Conservation (phyloP, 2,329 filamentous ascomycete species). For the Lecanicillium sp. region DNA sequence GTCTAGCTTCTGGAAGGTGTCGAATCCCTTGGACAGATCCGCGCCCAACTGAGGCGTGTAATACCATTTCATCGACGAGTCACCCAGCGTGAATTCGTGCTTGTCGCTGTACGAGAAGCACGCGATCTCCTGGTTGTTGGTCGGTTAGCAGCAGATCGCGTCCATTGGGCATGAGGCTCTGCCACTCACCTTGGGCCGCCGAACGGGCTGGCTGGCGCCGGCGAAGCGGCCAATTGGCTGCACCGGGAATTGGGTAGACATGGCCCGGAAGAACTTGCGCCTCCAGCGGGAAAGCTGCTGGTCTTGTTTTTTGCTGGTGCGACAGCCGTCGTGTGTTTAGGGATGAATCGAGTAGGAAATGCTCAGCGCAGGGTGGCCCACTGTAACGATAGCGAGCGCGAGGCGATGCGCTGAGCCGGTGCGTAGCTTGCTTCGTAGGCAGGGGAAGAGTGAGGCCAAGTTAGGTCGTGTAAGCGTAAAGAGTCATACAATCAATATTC, state of each 20-base stretch:
- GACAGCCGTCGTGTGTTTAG: too few relatives aligned
- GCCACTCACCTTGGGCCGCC: slow-evolving; percentile 65
- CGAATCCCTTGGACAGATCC: slow-evolving; percentile 75
- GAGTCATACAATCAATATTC: too few relatives aligned
- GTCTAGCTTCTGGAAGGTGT: slow-evolving; percentile 76
- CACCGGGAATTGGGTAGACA: slow-evolving; percentile 47
- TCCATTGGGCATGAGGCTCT: not conserved
- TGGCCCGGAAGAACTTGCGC: not conserved
- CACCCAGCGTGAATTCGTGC: slow-evolving; percentile 69
- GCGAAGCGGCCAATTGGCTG: slow-evolving; percentile 65
- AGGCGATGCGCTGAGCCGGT: too few relatives aligned
- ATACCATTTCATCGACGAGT: slow-evolving; percentile 80
- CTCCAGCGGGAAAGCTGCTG: not conserved
- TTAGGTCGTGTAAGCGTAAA: too few relatives aligned
- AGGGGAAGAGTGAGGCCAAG: too few relatives aligned
- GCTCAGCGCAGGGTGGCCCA: too few relatives aligned
- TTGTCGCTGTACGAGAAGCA: slow-evolving; percentile 90
- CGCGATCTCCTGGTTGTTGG: slow-evolving; percentile 64
- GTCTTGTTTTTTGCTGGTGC: too few relatives aligned
- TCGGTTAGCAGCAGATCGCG: slow-evolving; percentile 1
- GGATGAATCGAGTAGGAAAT: not conserved
- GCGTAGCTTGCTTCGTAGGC: too few relatives aligned
- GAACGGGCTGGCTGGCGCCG: slow-evolving; percentile 63
- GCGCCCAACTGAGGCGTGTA: slow-evolving; percentile 67
- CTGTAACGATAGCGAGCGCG: too few relatives aligned